Conservation (phyloP, 495 filamentous ascomycete species). For the Cercophora samala region DNA sequence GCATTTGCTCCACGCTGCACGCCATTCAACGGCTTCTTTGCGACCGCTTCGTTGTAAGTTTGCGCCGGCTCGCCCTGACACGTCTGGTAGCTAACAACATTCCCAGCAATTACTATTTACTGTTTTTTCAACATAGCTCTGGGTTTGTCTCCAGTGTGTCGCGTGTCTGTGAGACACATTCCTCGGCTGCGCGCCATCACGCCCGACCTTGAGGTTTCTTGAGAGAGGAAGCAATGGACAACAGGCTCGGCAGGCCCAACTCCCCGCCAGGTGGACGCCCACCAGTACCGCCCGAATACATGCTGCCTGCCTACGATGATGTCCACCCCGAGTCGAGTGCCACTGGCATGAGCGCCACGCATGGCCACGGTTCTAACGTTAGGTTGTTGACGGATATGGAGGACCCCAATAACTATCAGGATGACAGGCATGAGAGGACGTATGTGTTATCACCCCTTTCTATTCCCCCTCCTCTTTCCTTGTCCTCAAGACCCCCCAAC, state of each 20-base stretch:
- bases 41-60: background rate
- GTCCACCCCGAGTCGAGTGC: conserved; percentile 40
- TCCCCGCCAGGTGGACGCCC: conserved; percentile 20
- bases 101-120: background rate
- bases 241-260: conserved; percentile 1
- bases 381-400: conserved; percentile 54
- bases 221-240: background rate
- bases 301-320: conserved; percentile 48
- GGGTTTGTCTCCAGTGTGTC: background rate
- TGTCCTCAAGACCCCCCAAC: conserved; percentile 7
- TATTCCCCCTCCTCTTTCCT: conserved; percentile 32
- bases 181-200: conserved; percentile 2
- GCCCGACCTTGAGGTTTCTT: background rate
- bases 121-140: background rate
- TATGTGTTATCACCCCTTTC: conserved; percentile 40
- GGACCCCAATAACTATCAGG: conserved; percentile 31
- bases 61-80: background rate
- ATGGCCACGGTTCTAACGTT: conserved; percentile 40
- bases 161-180: conserved; percentile 5
- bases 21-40: background rate
- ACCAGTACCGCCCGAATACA: conserved; percentile 42
- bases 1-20: background rate
- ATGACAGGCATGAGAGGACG: conserved; percentile 34
- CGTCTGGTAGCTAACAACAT: background rate
- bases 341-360: conserved; percentile 26